A percentile compares a stretch with the other conserved stretches of the same genome.
Conservation (phyloP, 1,139 yeast species). For the Suhomyces maxii region DNA sequence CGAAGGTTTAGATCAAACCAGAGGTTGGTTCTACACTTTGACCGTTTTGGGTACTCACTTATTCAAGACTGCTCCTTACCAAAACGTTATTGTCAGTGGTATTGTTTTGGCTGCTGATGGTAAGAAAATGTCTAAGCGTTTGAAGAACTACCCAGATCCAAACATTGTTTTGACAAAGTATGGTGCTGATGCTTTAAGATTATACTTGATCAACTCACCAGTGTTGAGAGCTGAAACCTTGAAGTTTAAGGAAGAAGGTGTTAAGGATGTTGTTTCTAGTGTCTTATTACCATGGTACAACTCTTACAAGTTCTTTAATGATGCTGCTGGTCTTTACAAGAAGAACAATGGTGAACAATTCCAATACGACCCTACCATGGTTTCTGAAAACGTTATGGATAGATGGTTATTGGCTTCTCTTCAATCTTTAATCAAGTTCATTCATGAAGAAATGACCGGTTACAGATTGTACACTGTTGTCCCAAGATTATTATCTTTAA, state of each 20-base stretch:
- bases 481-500: conserved; percentile 81
- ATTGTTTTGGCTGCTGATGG: conserved; percentile 97
- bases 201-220: conserved; percentile 95
- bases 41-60: conserved; percentile 94
- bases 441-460: conserved; percentile 85
- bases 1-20: conserved; percentile 98
- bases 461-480: conserved; percentile 95
- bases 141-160: conserved; percentile 98
- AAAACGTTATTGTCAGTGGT: conserved; percentile 95
- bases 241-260: conserved; percentile 98
- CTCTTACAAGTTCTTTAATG: conserved; percentile 93
- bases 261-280: conserved; percentile 93
- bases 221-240: conserved; percentile 95
- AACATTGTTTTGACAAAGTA: conserved; percentile 73
- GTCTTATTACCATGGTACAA: conserved; percentile 98
- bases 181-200: conserved; percentile 97
- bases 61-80: conserved; percentile 88
- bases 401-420: conserved; percentile 93
- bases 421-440: conserved; percentile 83
- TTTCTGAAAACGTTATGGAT: conserved; percentile 91
- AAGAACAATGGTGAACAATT: conserved; percentile 74
- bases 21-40: conserved; percentile 99
- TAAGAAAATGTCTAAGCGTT: conserved; percentile 97
- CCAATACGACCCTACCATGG: conserved; percentile 62
- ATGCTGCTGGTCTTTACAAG: conserved; percentile 81